Evolutionary conservation across 192 early-diverging fungal species (phyloP).

Genomic region (Rhizoclosmatium sp.): DNA sequence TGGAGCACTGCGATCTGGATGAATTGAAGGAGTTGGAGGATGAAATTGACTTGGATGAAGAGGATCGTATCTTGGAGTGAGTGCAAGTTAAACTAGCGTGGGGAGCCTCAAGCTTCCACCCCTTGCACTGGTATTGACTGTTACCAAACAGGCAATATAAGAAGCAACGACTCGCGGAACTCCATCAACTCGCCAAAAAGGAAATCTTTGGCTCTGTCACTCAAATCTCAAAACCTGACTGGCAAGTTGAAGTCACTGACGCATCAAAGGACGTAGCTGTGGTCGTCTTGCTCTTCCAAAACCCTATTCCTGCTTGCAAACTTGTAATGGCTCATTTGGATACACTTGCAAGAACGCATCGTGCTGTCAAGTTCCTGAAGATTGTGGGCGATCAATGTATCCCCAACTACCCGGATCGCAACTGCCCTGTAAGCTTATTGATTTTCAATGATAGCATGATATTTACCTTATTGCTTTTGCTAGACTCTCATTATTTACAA

Average conservation of each 20-base stretch:
- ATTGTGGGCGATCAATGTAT: slow-evolving; percentile 94
- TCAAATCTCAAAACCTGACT: slow-evolving; percentile 95
- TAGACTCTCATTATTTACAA: slow-evolving; percentile 86
- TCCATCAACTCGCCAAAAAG: slow-evolving; percentile 71
- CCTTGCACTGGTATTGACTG: background rate
- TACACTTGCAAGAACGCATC: slow-evolving; percentile 76
- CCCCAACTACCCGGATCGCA: slow-evolving; percentile 89
- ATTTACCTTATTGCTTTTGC: slow-evolving; percentile 59
- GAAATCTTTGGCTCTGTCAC: slow-evolving; percentile 86
- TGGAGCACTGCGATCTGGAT: slow-evolving; percentile 65
- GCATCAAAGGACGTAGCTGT: slow-evolving; percentile 81
- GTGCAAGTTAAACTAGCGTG: background rate
- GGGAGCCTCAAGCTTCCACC: background rate
- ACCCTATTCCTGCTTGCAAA: slow-evolving; percentile 83
- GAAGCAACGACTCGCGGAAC: slow-evolving; percentile 80
- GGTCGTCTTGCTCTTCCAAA: slow-evolving; percentile 74
- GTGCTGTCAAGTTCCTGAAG: slow-evolving; percentile 92
- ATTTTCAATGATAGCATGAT: slow-evolving; percentile 2
- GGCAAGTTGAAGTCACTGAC: slow-evolving; percentile 86
- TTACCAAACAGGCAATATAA: slow-evolving; percentile 58
- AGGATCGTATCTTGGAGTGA: slow-evolving; percentile 78
- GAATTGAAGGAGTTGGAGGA: slow-evolving; percentile 91
- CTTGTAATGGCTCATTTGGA: slow-evolving; percentile 81
- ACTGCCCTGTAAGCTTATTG: slow-evolving; percentile 41
- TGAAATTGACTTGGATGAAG: slow-evolving; percentile 67